phyloP scores from a whole-genome alignment of 2,329 filamentous ascomycete genomes.

The Sporothrix brunneoviolacea region DNA sequence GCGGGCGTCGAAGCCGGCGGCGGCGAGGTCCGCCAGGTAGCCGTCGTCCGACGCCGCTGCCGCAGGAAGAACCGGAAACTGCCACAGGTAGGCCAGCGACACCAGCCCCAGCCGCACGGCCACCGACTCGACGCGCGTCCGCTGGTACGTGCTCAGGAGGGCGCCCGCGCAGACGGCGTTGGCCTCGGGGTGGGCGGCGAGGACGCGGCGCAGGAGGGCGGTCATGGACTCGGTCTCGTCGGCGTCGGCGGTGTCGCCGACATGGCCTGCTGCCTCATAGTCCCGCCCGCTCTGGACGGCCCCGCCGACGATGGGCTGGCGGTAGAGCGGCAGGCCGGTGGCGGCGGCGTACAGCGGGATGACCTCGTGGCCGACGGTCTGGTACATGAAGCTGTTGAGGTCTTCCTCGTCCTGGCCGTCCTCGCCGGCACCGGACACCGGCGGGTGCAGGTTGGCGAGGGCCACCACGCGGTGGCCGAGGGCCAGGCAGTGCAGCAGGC shows the following conservation, averaged over 20 bases:
- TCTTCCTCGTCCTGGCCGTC: constrained; percentile 47
- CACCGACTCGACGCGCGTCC: constrained; percentile 89
- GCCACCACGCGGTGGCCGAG: constrained; percentile 83
- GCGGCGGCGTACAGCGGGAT: constrained; percentile 79
- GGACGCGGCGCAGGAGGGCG: constrained; percentile 63
- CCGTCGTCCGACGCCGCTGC: constrained; percentile 20
- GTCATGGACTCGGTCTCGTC: constrained; percentile 90
- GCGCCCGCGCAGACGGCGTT: constrained; percentile 87
- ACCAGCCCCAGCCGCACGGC: constrained; percentile 75
- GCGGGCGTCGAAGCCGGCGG: constrained; percentile 71
- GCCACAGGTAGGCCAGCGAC: constrained; percentile 86
- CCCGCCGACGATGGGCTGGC: constrained; percentile 65
- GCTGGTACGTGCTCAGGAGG: constrained; percentile 91
- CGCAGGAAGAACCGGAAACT: constrained; percentile 68
- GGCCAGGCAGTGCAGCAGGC: constrained; percentile 78
- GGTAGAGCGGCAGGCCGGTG: constrained; percentile 76
- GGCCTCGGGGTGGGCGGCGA: constrained; percentile 64
- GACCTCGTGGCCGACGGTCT: constrained; percentile 85
- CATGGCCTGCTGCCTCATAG: constrained; percentile 42
- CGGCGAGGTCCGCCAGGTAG: constrained; percentile 69
- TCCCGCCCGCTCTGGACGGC: constrained; percentile 66
- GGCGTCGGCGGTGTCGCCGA: constrained; percentile 6
- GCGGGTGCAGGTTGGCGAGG: constrained; percentile 78
- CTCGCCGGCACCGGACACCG: background rate
- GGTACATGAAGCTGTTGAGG: constrained; percentile 98